Conservation (phyloP, 768 basidiomycete genomes). For the Suillus ampliporus region DNA sequence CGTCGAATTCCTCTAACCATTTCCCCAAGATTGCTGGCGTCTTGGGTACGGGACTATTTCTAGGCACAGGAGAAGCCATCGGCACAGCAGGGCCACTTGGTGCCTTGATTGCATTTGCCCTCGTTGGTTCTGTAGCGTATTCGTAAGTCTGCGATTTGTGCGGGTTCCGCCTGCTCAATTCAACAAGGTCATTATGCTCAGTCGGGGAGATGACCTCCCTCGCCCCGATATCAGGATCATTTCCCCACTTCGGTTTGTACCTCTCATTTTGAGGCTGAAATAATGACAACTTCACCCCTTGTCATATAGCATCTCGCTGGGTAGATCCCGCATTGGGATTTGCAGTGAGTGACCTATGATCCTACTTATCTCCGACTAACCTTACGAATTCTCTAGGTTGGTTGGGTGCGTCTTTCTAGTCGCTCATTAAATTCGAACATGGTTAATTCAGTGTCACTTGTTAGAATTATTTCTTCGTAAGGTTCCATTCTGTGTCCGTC, state of each 20-base stretch:
- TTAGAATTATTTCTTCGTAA: conserved; percentile 59
- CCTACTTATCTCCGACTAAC: background rate
- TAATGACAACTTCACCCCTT: background rate
- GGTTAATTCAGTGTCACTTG: conserved; percentile 40
- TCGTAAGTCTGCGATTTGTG: conserved; percentile 44
- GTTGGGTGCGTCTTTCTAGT: conserved; percentile 15
- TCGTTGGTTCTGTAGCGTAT: conserved; percentile 71
- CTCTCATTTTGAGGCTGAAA: background rate
- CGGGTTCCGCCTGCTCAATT: conserved; percentile 23
- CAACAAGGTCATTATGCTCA: conserved; percentile 59
- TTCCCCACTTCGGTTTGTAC: conserved; percentile 67
- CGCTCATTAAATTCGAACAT: background rate
- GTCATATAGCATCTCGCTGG: conserved; percentile 52
- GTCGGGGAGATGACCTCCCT: conserved; percentile 82
- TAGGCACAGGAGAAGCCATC: conserved; percentile 72
- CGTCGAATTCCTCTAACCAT: background rate
- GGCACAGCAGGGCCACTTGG: conserved; percentile 67
- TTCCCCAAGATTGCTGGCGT: conserved; percentile 66
- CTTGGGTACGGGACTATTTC: conserved; percentile 75
- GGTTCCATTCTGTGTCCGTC: conserved; percentile 19
- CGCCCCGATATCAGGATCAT: conserved; percentile 80
- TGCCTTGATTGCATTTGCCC: conserved; percentile 63
- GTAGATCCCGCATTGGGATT: conserved; percentile 68
- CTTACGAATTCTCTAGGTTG: conserved; percentile 7
- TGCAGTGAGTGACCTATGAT: conserved; percentile 47